These are phyloP conservation scores for Deakozyma indianensis DNA, from an alignment of 805 yeast species.

Conservation along the genomic window DNA sequence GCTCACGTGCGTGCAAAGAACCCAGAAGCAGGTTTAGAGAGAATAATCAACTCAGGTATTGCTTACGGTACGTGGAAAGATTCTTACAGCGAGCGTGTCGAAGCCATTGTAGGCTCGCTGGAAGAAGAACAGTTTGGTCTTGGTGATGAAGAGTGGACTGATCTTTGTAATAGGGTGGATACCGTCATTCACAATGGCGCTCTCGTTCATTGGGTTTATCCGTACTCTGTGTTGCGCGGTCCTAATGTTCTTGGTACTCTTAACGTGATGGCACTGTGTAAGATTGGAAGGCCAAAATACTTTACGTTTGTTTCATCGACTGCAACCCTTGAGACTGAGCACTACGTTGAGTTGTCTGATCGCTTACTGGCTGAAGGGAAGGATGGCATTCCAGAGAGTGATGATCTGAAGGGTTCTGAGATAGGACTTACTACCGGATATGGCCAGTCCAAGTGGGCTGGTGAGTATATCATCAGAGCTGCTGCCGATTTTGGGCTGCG, in stretches of 20 bases:
- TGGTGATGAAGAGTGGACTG: constrained; percentile 38
- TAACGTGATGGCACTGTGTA: constrained; percentile 66
- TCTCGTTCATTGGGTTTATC: constrained; percentile 96
- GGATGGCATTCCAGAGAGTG: constrained; percentile 67
- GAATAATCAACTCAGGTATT: constrained; percentile 60
- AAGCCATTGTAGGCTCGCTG: constrained; percentile 73
- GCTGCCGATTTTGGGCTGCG: constrained; percentile 82
- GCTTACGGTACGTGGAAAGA: constrained; percentile 77
- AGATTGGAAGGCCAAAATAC: constrained; percentile 67
- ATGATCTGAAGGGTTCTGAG: constrained; percentile 69
- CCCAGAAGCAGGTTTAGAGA: constrained; percentile 53
- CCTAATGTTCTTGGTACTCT: constrained; percentile 86
- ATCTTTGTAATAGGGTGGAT: constrained; percentile 49
- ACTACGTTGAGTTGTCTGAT: constrained; percentile 69
- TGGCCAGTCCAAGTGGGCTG: constrained; percentile 97
- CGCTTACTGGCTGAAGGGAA: constrained; percentile 46
- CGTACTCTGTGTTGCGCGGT: constrained; percentile 77
- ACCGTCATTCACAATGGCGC: constrained; percentile 94
- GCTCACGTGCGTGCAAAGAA: constrained; percentile 87
- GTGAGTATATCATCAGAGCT: constrained; percentile 72
- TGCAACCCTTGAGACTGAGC: constrained; percentile 74
- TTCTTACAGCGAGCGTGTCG: constrained; percentile 39
- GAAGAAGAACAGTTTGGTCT: constrained; percentile 63
- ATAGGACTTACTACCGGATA: constrained; percentile 80
- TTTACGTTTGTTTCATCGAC: constrained; percentile 93